Conservation (phyloP, 2,329 filamentous ascomycete species). For the Fusarium nodosum region DNA sequence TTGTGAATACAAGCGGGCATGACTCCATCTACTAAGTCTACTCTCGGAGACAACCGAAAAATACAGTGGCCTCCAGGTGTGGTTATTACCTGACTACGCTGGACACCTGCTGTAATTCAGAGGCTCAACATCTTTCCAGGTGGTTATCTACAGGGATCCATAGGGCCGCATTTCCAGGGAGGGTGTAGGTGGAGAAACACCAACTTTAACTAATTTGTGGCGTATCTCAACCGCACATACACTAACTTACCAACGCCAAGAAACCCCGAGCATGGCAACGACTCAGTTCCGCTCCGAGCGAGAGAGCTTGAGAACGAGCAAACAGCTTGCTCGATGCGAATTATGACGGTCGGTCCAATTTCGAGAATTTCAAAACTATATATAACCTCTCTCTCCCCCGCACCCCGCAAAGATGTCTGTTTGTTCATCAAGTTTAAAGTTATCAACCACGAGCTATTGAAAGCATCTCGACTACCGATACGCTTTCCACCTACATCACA, state of each 20-base stretch:
- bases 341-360: conserved; percentile 33
- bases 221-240: conserved; percentile 38
- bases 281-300: conserved; percentile 34
- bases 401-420: conserved; percentile 32
- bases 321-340: conserved; percentile 6
- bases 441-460: conserved; percentile 23
- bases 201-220: conserved; percentile 26
- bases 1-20: conserved; percentile 21
- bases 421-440: conserved; percentile 12
- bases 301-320: conserved; percentile 11
- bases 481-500: conserved; percentile 8
- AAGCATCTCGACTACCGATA: conserved; percentile 23
- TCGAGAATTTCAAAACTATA: conserved; percentile 38
- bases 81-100: background rate
- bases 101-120: conserved; percentile 5
- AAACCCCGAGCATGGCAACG: conserved; percentile 37
- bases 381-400: conserved; percentile 43
- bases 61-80: background rate
- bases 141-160: conserved; percentile 11
- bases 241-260: conserved; percentile 33
- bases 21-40: conserved; percentile 18
- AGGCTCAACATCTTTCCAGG: conserved; percentile 25
- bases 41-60: conserved; percentile 18
- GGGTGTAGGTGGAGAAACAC: conserved; percentile 31
- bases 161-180: conserved; percentile 22